Base-by-base conservation (phyloP, 225 moss, liverwort and hornwort genomes). In the Rhytidiadelphus loreus region DNA sequence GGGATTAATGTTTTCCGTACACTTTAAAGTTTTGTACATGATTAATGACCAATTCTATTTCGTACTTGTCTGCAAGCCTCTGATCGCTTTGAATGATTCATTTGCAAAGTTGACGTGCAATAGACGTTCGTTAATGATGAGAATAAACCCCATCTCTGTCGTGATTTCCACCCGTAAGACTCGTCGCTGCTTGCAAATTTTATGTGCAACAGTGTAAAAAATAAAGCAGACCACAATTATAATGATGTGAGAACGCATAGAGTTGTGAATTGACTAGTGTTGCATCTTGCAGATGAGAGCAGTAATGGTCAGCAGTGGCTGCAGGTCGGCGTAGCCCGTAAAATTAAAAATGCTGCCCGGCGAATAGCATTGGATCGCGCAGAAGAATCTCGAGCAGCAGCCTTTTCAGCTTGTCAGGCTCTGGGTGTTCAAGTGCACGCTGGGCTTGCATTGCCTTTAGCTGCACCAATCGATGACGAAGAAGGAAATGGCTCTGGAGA, bases 351-450 rank as follows among this genome's bases (percentile, higher is more conserved):
- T 83, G 97, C 94, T 85, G 98, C 98, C 62, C 92, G 95, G 73
- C 95, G 90, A 39, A 95, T 98, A 86, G 95, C 96, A 73, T 88
- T 97, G 59, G 97, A 98, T 59, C 96, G 95, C 77, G 96, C 96
- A n/a, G 98, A 98, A 91, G 96, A 97, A 89, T 97, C 96, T 57
- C 93, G 97, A 86, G 93, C 94, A 56, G 95, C 96, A 88, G 97
- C 96, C 56, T 97, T 97, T 87, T 93, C 95, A 93, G 96, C 97
- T 80, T 96, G 95, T 57, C 95, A 94, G 88, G 97, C 96, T 60
- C 94, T 98, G 82, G 98, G 98, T 55, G 90, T 97, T 55, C 94
- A 95, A 82, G 88, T 96, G 60, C 89, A 95, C 56, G 86, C 94
- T 80, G 91, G 93, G 35, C 92, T 94, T 86, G 93, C 88, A 62